Evolutionary conservation across 148 eudicot genomes (phyloP).

Genomic region (Camellia lanceoleosa): DNA sequence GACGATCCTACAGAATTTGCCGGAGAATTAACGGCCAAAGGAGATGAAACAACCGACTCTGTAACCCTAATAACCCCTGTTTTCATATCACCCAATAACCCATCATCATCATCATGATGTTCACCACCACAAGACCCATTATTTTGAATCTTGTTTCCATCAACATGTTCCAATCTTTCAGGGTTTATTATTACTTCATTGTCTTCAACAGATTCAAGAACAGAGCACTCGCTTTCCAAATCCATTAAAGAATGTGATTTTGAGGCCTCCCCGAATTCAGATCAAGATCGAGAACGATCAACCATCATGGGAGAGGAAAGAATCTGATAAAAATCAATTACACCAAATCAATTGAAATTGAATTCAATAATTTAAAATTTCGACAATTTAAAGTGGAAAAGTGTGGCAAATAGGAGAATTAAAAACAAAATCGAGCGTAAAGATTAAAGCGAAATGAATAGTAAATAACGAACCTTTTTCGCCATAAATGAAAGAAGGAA

Average conservation of each 20-base stretch:
- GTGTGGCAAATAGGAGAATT: background rate
- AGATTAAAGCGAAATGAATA: background rate
- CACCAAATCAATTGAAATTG: background rate
- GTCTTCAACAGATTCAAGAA: constrained; percentile 34
- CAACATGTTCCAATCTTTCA: constrained; percentile 12
- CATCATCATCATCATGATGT: constrained; percentile 10
- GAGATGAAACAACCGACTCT: constrained; percentile 8
- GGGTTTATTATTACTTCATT: constrained; percentile 17
- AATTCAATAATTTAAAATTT: background rate
- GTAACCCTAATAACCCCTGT: constrained; percentile 14
- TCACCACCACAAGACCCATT: constrained; percentile 37
- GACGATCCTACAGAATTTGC: constrained; percentile 16
- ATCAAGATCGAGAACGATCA: constrained; percentile 41
- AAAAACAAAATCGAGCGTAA: background rate
- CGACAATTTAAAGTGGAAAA: constrained; percentile 3
- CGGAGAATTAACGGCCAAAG: background rate
- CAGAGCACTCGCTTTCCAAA: constrained; percentile 32
- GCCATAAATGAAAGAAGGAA: constrained; percentile 19
- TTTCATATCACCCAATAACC: background rate
- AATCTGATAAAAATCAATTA: background rate
- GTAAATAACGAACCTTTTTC: constrained; percentile 23
- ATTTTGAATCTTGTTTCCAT: constrained; percentile 19
- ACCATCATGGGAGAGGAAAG: constrained; percentile 24
- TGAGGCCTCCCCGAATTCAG: constrained; percentile 15
- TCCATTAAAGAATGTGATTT: constrained; percentile 20